Evolutionary conservation across 805 yeast species (phyloP), one percentile per base, ranked within the genome.

Genomic region (Sungouiella blattae): DNA sequence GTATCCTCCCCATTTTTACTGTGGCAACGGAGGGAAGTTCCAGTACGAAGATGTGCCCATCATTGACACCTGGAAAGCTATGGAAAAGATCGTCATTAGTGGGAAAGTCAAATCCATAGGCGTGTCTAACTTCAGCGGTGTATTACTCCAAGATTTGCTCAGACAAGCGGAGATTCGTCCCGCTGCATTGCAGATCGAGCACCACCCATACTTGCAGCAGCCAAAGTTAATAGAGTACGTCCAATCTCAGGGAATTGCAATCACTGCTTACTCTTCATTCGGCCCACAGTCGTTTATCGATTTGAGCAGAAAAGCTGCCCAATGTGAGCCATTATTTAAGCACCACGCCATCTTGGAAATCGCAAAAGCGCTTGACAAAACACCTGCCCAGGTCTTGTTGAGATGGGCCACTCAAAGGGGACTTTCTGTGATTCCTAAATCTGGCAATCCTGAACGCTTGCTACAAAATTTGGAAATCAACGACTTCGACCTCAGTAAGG

Each of bases 341-440:
- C 77, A 83, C 55, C 71, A 71, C 18, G 50, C 62, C 14, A 65
- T 85, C 48, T 58, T 55, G 32, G 39, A 61, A 30, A 78, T 86
- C 54, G 87, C 93, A 29, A 39, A 52, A 7, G 65, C 63, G n/a
- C 78, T 75, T 50, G 55, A 58, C 18, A 80, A 73, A 49, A 55
- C 83, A 21, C 57, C 87, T 14, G 80, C 87, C 20, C 83, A 83
- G 61, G 80, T 85, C 13, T 66, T 85, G 43, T 66, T 85, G 44
- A 77, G 91, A 69, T 85, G 94, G 94, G 85, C 89, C 31, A 80
- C 89, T 23, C 93, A 85, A 64, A 76, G 88, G 62, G 74, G 73
- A 36, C 54, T 85, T 41, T 84, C 85, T 27, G 78, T 85, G 40
- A 85, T 85, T 65, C 95, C 95, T 62, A 85, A 85, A 67, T 81